phyloP scores from a whole-genome alignment of 1,139 yeast species.

The Blastobotrys aristatus region DNA sequence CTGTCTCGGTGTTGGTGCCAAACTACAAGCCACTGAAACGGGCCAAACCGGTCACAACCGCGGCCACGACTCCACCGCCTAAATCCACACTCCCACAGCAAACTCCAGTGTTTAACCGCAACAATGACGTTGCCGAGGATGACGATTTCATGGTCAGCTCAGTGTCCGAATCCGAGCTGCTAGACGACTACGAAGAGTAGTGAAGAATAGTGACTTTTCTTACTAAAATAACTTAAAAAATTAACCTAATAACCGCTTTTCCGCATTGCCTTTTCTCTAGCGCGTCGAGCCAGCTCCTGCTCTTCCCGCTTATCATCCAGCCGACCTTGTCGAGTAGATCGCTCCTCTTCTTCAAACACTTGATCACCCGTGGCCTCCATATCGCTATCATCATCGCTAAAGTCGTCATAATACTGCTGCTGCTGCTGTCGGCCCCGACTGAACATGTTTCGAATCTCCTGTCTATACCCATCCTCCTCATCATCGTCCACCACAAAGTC shows the following conservation, averaged over 20 bases:
- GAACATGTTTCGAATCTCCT: slow-evolving; percentile 86
- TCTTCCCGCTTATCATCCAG: slow-evolving; percentile 63
- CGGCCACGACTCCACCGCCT: neutral
- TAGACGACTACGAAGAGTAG: slow-evolving; percentile 15
- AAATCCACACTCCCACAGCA: neutral
- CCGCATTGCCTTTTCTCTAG: slow-evolving; percentile 39
- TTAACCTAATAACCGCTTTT: too few species aligned
- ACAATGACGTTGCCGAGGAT: slow-evolving; percentile 8
- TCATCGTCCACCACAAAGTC: slow-evolving; percentile 38
- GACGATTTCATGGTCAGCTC: slow-evolving; percentile 29
- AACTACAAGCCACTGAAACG: slow-evolving; percentile 1
- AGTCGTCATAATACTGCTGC: slow-evolving; percentile 38
- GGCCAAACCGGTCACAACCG: neutral
- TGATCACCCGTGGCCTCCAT: slow-evolving; percentile 96
- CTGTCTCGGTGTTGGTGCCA: slow-evolving; percentile 1
- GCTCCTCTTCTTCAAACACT: slow-evolving; percentile 70
- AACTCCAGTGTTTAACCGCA: neutral
- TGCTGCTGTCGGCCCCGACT: slow-evolving; percentile 50
- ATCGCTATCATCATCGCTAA: slow-evolving; percentile 56
- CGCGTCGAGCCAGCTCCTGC: slow-evolving; percentile 49
- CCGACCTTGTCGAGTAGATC: slow-evolving; percentile 56
- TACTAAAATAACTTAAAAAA: too few species aligned
- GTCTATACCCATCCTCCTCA: slow-evolving; percentile 46
- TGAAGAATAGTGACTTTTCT: slow-evolving; percentile 9
- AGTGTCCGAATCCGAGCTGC: slow-evolving; percentile 30